Evolutionary conservation across 495 filamentous ascomycete species (phyloP).

Genomic region (Penicillium diatomitis): DNA sequence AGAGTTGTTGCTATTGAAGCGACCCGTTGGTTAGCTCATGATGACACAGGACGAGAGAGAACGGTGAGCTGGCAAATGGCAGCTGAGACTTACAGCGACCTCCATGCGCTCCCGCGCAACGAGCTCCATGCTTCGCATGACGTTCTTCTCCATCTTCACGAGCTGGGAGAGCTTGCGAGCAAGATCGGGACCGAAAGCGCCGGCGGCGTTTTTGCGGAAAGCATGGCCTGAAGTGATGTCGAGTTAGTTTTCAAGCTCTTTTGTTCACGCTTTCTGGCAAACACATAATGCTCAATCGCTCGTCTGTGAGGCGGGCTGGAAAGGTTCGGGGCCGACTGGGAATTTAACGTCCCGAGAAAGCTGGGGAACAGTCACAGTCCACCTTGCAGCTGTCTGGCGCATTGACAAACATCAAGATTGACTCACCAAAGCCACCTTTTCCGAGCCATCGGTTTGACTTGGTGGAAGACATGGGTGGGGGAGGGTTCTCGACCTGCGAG

Average conservation of each 20-base stretch:
- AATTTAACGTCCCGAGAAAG: too few species aligned
- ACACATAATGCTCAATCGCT: too few species aligned
- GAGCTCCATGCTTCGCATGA: slow-evolving; percentile 95
- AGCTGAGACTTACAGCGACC: slow-evolving; percentile 63
- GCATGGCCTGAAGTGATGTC: slow-evolving; percentile 63
- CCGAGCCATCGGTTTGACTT: slow-evolving; percentile 87
- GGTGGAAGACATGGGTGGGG: slow-evolving; percentile 81
- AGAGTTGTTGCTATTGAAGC: slow-evolving; percentile 77
- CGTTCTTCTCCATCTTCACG: slow-evolving; percentile 99
- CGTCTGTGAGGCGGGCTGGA: too few species aligned
- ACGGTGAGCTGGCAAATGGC: not conserved
- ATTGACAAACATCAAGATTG: not conserved
- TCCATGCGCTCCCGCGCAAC: slow-evolving; percentile 96
- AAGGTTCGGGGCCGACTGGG: not conserved
- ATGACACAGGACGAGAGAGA: not conserved
- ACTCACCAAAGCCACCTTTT: slow-evolving; percentile 72
- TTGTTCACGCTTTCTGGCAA: too few species aligned
- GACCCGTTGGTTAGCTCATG: slow-evolving; percentile 4
- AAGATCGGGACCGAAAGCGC: slow-evolving; percentile 91
- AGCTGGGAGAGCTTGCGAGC: slow-evolving; percentile 95
- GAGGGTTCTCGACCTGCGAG: slow-evolving; percentile 83
- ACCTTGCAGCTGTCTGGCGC: too few species aligned
- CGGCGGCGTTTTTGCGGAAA: slow-evolving; percentile 81
- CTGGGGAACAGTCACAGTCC: too few species aligned
- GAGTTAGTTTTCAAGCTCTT: slow-evolving; percentile 14